These are phyloP conservation scores for Aquanectria penicillioides DNA, from an alignment of 2,329 filamentous ascomycete species.

Conservation along the genomic window DNA sequence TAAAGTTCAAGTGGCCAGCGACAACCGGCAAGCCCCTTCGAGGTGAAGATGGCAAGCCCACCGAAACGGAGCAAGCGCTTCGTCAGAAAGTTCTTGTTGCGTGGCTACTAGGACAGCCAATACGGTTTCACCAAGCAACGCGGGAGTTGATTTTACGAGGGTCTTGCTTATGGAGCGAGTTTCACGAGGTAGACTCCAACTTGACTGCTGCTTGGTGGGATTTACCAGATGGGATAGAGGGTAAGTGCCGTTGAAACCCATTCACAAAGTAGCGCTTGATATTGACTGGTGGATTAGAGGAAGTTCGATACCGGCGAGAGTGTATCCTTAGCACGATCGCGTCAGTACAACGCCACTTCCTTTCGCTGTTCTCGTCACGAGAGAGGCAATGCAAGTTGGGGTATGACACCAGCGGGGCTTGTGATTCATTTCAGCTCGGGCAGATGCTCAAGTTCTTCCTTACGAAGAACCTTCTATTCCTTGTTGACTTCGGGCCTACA, in stretches of 20 bases:
- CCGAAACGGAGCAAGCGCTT: slow-evolving; percentile 69
- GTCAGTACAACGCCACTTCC: slow-evolving; percentile 75
- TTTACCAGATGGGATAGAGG: slow-evolving; percentile 74
- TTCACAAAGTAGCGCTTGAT: neutral
- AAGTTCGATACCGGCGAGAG: slow-evolving; percentile 72
- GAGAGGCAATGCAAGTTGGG: slow-evolving; percentile 75
- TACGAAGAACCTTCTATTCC: slow-evolving; percentile 67
- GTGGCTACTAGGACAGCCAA: slow-evolving; percentile 70
- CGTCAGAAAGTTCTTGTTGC: slow-evolving; percentile 77
- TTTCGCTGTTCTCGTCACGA: slow-evolving; percentile 74
- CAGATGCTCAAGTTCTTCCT: slow-evolving; percentile 79
- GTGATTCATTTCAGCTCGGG: slow-evolving; percentile 82
- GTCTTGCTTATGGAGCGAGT: slow-evolving; percentile 66
- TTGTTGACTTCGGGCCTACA: slow-evolving; percentile 65
- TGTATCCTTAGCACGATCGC: slow-evolving; percentile 75
- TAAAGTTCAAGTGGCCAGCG: slow-evolving; percentile 65
- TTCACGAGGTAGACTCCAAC: slow-evolving; percentile 44
- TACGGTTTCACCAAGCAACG: slow-evolving; percentile 69
- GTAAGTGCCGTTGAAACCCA: slow-evolving; percentile 48
- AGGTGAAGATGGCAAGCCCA: slow-evolving; percentile 48
- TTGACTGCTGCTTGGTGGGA: slow-evolving; percentile 74
- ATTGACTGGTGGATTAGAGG: slow-evolving; percentile 56
- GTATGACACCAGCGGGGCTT: slow-evolving; percentile 77
- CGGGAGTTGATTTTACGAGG: slow-evolving; percentile 74
- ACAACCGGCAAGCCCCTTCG: slow-evolving; percentile 52